Base-by-base conservation (phyloP, 169 alveolate species). In the Cryptosporidium meleagridis region DNA sequence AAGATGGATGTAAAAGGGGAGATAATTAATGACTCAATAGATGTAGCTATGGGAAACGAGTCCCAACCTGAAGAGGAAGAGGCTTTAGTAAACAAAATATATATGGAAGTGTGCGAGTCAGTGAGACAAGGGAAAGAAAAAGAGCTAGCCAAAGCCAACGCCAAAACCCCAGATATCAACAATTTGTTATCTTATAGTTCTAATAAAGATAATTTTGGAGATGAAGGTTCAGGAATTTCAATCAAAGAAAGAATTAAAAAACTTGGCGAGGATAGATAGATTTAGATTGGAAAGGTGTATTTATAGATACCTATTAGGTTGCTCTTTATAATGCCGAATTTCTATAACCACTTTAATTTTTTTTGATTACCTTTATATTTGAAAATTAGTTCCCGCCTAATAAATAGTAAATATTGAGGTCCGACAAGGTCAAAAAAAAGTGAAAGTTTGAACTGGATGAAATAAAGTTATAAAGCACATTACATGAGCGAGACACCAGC, bases 1-100 rank as follows among this genome's bases (percentile, higher is more conserved):
- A 80, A 80, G 31, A 10, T 80, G 53, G 89, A 80, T 59, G 80
- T 80, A 10, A 80, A 80, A 31, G 89, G 68, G 12, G 75, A 80
- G 9, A 80, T 80, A 23, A 80, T 80, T 14, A 80, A 80, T 29
- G 89, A 80, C 5, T 59, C 89, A 2, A 62, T 80, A 37, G 89
- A 80, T 16, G 52, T n/a, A n/a, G 75, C 89, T 5, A 1, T 80
- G 26, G 89, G 89, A n/a, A 65, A 45, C 48, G 75, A 65, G n/a
- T 21, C 44, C 16, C 55, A 35, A 45, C 29, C 41, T 10, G 89
- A 80, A 16, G 89, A 80, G 10, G 86, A 75, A 48, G 89, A 80
- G 10, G 89, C 52, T 12, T 33, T 80, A 9, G 68, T 67, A 8
- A 51, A 80, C 29, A 48, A 62, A 51, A 65, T 80, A 37, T 80